Base-by-base conservation (phyloP, 2,329 filamentous ascomycete species). In the Aspergillus fumigatiaffinis region DNA sequence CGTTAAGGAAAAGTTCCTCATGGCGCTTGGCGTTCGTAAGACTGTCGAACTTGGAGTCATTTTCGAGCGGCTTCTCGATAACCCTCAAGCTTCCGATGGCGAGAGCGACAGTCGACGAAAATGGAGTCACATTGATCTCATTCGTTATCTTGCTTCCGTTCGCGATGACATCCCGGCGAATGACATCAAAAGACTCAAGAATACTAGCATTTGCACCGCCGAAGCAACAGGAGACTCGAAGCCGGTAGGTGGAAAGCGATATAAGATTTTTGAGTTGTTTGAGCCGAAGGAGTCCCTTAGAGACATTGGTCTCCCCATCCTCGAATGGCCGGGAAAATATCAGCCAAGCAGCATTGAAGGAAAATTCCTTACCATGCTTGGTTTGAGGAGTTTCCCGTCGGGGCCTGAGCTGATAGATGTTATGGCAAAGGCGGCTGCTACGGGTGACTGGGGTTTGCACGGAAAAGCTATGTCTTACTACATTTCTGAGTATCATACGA, bases 1-100 rank as follows among this genome's bases (percentile, higher is more conserved):
- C 32, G 84, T 97, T 12, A 97, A 97, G 71, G 93, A 97, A 49
- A 97, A 95, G 71, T 90, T 99, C 60, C 76, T 99, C 47, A 77
- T 83, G 2, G 84, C 90, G 1, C 79, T 99, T 32, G 93, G 94
- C 3, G 92, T 99, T 26, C 87, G 94, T 58, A 97, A 97, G 77
- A 99, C 94, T 0, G 87, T 99, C 21, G 94, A 99, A 65, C 79
- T 99, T 1, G 91, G 91, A 32, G 93, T 95, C 29, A 95, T 99
- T 29, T 97, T 99, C 67, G 89, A 90, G 25, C 84, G 93, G 48
- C 82, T 99, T 47, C 82, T 97, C 63, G 87, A 83, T 52, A 81
- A 85, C 0, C 68, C 78, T 0, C 77, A 81, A 14, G 60, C 73
- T 2, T 69, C 72, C 21, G 73, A 76, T 21, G 82, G 82, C 26